Evolutionary conservation across 768 basidiomycete species (phyloP).

Genomic region (Ephemerocybe angulata): DNA sequence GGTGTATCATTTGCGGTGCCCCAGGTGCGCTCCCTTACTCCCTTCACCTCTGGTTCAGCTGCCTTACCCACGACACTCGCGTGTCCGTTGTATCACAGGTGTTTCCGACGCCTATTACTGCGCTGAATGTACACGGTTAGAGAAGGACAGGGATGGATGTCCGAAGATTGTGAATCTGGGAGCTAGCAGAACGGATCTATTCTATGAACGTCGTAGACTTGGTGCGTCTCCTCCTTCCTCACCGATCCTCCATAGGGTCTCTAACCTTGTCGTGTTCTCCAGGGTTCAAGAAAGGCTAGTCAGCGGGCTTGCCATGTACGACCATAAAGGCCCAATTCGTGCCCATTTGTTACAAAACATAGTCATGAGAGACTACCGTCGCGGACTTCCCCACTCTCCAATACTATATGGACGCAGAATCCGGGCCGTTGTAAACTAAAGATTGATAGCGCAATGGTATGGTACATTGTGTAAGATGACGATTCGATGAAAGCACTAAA

Average conservation of each 20-base stretch:
- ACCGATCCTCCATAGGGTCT: background rate
- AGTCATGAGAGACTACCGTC: no score
- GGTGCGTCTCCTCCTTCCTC: slow-evolving; percentile 43
- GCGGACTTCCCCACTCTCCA: no score
- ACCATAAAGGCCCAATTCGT: no score
- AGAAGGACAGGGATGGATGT: slow-evolving; percentile 97
- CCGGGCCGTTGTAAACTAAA: background rate
- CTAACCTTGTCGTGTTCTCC: background rate
- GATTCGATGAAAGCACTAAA: background rate
- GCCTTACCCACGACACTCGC: background rate
- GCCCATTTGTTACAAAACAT: no score
- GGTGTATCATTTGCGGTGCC: slow-evolving; percentile 96
- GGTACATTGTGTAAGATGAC: background rate
- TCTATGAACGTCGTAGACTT: slow-evolving; percentile 85
- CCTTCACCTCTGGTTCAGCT: background rate
- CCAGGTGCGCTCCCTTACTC: slow-evolving; percentile 57
- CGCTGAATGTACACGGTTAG: slow-evolving; percentile 92
- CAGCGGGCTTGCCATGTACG: no score
- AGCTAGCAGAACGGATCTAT: slow-evolving; percentile 86
- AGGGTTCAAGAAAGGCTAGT: slow-evolving; percentile 72
- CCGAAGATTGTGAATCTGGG: slow-evolving; percentile 98
- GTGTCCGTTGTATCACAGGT: slow-evolving; percentile 43
- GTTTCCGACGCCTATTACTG: slow-evolving; percentile 99
- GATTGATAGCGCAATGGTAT: background rate
- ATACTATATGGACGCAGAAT: no score